Base-by-base conservation (phyloP, 2,329 filamentous ascomycete genomes). In the Neonectria ditissima region DNA sequence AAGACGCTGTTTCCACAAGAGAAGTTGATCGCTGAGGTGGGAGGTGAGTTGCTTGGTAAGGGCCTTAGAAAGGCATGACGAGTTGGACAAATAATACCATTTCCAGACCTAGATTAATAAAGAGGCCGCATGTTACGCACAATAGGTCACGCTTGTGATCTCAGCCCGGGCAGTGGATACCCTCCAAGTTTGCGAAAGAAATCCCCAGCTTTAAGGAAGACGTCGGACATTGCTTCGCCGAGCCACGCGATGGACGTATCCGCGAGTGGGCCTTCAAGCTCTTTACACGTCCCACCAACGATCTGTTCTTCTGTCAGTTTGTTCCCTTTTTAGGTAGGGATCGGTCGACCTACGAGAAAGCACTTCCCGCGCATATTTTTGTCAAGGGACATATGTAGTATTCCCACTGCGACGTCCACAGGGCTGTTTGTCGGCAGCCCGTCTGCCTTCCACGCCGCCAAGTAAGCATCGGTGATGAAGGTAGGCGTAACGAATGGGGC, bases 21-120 rank as follows among this genome's bases (percentile, higher is more conserved):
- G 76, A 79, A 82, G 55, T 76, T 93, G 47, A 75, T 93, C 16
- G 65, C 59, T 2, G 86, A 88, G 72, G 80, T 88, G n/a, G 86
- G 84, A 2, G 64, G 62, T 5, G 85, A 86, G 69, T 66, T 88
- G 39, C 66, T 88, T 4, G 83, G 81, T 0, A 86, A 83, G 63
- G 86, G 86, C 1, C 73, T 88, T 4, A 74, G 74, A 59, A 80
- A 73, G 67, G 73, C 74, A 45, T 79, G 63, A 65, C 13, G 11
- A 16, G 43, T 18, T 11, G 9, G 9, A 11, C 11, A 14, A 34
- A 22, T 18, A 16, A 18, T 39, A 26, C 28, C 44, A 4, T 26
- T 13, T 61, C 7, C 7, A 55, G 2, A 7, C 16, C 18, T 50
- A 13, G 10, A 32, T 13, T 32, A 32, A 50, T 32, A 6, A 20